These are phyloP conservation scores for Syzygium syzygioides DNA, from an alignment of 441 rosid species.

Conservation along the genomic window DNA sequence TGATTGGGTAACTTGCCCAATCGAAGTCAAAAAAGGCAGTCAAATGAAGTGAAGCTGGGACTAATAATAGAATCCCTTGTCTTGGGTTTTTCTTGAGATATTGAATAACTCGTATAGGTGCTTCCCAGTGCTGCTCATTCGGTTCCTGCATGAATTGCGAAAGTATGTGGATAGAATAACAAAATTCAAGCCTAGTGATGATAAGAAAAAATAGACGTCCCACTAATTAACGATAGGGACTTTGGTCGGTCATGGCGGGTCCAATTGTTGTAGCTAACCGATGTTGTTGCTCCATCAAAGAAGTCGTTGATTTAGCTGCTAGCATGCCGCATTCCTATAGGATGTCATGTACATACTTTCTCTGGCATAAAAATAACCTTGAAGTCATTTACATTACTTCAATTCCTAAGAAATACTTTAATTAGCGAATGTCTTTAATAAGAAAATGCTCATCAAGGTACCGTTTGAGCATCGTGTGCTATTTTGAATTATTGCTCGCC, in stretches of 20 bases:
- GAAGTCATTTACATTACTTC: neutral
- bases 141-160: neutral
- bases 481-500: neutral
- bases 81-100: neutral
- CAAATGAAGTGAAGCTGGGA: neutral
- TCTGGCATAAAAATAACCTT: fast-evolving
- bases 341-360: neutral
- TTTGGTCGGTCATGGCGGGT: neutral
- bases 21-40: neutral
- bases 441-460: neutral
- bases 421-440: neutral
- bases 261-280: fast-evolving
- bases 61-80: neutral
- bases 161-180: neutral
- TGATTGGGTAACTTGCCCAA: neutral
- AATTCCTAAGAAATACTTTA: neutral
- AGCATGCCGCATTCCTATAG: neutral
- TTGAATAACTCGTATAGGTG: neutral
- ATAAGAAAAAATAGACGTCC: neutral
- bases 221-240: neutral
- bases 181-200: neutral
- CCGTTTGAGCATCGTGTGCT: neutral
- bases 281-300: neutral
- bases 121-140: neutral
- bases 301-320: fast-evolving